Evolutionary conservation across 257 asterid genomes (phyloP), one percentile per base, ranked within the genome.

Genomic region (Plantago ovata): DNA sequence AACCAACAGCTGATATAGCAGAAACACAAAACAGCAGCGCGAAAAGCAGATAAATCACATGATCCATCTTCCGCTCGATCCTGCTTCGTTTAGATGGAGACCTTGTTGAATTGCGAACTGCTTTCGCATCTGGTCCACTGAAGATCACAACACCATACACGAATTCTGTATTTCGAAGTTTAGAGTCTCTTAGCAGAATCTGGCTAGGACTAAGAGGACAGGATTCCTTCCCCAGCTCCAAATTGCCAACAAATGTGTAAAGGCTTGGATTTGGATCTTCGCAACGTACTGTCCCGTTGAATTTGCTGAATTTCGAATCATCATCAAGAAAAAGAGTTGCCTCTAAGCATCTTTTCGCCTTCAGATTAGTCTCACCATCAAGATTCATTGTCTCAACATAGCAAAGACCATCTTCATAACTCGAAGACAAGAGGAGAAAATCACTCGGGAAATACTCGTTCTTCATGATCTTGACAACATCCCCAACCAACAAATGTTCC

Each of bases 181-280:
- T 85, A 2, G 90, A 85, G 72, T 85, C 90, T 40, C 94, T 74
- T 2, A 85, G 66, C 1, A 85, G 84, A 62, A 82, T 36, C 15
- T 85, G 84, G 9, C 66, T 11, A 13, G 94, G 78, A 38, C 47
- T 61, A 0, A 81, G 59, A 1, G 94, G 82, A 38, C 56, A 38
- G 0, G 66, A 45, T 40, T 53, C 58, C 13, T 56, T 55, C 0
- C 71, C 58, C 13, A 56, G 60, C 10, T 77, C 85, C 1, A 84
- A 57, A 63, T 73, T 84, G 2, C 89, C 94, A 6, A 78, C 78
- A 38, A 85, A 85, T 1, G 78, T 76, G 67, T 85, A 85, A 18
- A 85, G 82, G 71, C 74, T 78, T 3, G 91, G 85, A 60, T 85
- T 85, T 0, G 94, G 90, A 40, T 82, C 86, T 56, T 85, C 88